Conservation (phyloP, 805 yeast genomes). For the Candida taoyuanica region DNA sequence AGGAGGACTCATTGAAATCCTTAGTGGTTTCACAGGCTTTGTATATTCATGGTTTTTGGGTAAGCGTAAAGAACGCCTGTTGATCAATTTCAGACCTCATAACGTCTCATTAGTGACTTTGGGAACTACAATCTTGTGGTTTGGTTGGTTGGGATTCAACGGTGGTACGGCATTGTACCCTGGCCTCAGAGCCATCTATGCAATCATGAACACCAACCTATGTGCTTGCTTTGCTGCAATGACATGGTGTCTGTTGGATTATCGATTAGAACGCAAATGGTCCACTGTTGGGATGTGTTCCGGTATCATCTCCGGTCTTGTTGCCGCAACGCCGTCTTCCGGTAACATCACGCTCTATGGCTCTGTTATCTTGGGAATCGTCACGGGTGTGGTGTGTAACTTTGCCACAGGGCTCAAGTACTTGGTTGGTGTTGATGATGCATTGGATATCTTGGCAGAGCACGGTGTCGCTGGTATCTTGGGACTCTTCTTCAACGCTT, state of each 20-base stretch:
- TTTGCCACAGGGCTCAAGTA: conserved; percentile 85
- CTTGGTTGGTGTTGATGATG: conserved; percentile 78
- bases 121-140: conserved; percentile 84
- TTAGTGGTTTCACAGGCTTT: conserved; percentile 87
- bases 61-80: conserved; percentile 64
- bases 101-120: conserved; percentile 86
- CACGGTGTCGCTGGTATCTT: conserved; percentile 96
- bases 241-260: conserved; percentile 90
- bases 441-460: conserved; percentile 95
- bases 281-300: conserved; percentile 93
- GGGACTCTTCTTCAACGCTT: conserved; percentile 83
- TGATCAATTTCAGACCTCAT: conserved; percentile 91
- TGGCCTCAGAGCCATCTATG: conserved; percentile 76
- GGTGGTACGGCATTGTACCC: conserved; percentile 87
- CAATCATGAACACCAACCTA: conserved; percentile 87
- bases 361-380: conserved; percentile 76
- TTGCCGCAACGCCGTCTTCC: conserved; percentile 94
- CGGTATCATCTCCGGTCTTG: conserved; percentile 92
- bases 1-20: conserved; percentile 95
- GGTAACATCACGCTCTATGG: conserved; percentile 93
- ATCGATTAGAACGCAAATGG: conserved; percentile 84
- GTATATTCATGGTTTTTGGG: conserved; percentile 81
- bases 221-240: conserved; percentile 89
- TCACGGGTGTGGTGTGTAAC: conserved; percentile 81
- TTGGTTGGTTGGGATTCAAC: conserved; percentile 96